A percentile compares a stretch with the other conserved stretches of the same genome.
These are phyloP conservation scores for Talaromyces sp. DNA, from an alignment of 2,329 filamentous ascomycete species.

Conservation along the genomic window DNA sequence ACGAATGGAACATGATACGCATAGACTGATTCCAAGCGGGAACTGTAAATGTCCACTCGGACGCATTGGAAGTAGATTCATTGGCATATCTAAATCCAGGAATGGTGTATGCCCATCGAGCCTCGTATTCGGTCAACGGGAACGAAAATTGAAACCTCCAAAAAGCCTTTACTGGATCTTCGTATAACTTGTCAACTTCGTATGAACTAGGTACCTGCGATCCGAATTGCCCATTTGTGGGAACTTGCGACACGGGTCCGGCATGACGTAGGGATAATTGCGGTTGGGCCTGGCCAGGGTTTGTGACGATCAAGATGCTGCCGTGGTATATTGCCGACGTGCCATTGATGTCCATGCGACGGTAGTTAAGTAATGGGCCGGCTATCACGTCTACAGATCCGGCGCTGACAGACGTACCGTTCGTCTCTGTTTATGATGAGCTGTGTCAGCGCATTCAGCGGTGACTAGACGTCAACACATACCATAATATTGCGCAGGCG, in stretches of 20 bases:
- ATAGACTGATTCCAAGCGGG: slow-evolving; percentile 62
- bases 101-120: slow-evolving; percentile 76
- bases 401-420: slow-evolving; percentile 7
- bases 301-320: slow-evolving; percentile 79
- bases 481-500: not conserved
- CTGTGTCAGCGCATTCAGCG: not conserved
- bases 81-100: slow-evolving; percentile 63
- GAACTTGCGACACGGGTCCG: slow-evolving; percentile 30
- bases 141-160: slow-evolving; percentile 59
- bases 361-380: slow-evolving; percentile 51
- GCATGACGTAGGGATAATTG: slow-evolving; percentile 53
- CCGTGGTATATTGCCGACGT: slow-evolving; percentile 65
- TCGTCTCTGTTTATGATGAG: not conserved
- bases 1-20: slow-evolving; percentile 69
- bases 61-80: slow-evolving; percentile 53
- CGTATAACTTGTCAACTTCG: slow-evolving; percentile 58
- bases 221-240: slow-evolving; percentile 24
- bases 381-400: slow-evolving; percentile 43
- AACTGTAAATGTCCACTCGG: slow-evolving; percentile 54
- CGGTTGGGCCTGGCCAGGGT: slow-evolving; percentile 64
- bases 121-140: slow-evolving; percentile 70
- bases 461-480: not conserved
- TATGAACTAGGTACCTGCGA: slow-evolving; percentile 29
- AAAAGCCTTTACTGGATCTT: slow-evolving; percentile 59
- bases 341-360: slow-evolving; percentile 44